These are phyloP conservation scores for Phalaenopsis aphrodite DNA, from an alignment of 106 monocot genomes.

Conservation along the genomic window DNA sequence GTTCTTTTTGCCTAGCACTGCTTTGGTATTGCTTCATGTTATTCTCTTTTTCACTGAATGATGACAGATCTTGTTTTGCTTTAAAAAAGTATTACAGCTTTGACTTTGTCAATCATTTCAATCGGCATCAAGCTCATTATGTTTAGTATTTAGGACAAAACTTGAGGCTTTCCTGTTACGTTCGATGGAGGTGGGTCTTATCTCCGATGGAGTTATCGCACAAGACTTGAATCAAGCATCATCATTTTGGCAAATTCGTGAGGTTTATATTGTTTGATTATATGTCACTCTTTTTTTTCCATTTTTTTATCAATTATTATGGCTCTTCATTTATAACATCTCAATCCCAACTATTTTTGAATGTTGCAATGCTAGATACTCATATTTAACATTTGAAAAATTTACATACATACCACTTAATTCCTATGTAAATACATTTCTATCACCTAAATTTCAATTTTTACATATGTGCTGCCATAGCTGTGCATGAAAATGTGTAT, in stretches of 20 bases:
- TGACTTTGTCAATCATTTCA: not conserved
- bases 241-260: constrained; percentile 91
- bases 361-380: not conserved
- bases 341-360: not conserved
- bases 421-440: too few relatives aligned
- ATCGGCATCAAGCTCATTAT: too few relatives aligned
- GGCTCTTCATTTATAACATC: not conserved
- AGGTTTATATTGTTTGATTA: constrained; percentile 31
- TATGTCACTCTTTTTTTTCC: not conserved
- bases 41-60: too few relatives aligned
- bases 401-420: too few relatives aligned
- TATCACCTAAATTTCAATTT: too few relatives aligned
- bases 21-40: too few relatives aligned
- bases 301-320: not conserved
- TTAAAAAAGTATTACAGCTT: not conserved
- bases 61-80: too few relatives aligned
- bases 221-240: constrained; percentile 91
- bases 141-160: constrained; percentile 40
- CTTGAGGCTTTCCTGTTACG: constrained; percentile 69
- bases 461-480: too few relatives aligned
- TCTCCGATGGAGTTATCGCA: constrained; percentile 86
- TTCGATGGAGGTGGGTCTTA: constrained; percentile 64
- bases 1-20: too few relatives aligned
- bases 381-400: not conserved
- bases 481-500: too few relatives aligned